Base-by-base conservation (phyloP, 345 rosid genomes). In the Eucalyptus dawsonii region DNA sequence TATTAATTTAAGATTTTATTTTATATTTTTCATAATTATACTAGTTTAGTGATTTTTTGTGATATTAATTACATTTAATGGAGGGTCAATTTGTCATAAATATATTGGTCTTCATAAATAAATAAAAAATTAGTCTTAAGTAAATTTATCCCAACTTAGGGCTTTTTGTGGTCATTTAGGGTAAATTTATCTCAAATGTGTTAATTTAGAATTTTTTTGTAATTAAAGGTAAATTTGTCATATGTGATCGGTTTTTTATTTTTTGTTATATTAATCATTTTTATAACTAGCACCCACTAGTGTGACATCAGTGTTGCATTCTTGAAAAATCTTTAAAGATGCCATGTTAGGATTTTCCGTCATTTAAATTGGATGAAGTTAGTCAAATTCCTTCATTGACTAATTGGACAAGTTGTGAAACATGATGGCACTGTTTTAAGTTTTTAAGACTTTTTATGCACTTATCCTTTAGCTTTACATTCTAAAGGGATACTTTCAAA, bases 181-280 rank as follows among this genome's bases (percentile, higher is more conserved):
- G 1, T 53, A 53, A 19, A 53, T 53, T 21, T 53, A 2, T 53
- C 58, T 21, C 5, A 53, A 0, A 21, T 53, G 11, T 53, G 0
- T 11, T 53, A 53, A 0, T 21, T 53, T 53, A 8, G 1, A 8
- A 53, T 53, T 21, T 53, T 53, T 53, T 21, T 1, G 58, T 53
- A 21, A 0, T 21, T 53, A 19, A 53, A 2, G 0, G 4, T 8
- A 53, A 53, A 53, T 21, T 53, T 19, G 2, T 53, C 0, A 4
- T 1, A 0, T 0, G 19, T 4, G 0, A 53, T 19, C 1, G 1
- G 1, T 53, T 53, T 53, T 53, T 0, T 0, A 19, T 53, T 53
- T 53, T 53, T 53, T 2, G 1, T 53, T 0, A 53, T 53, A 19
- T 21, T 21, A 8, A 8, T 8, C 25, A 53, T 56, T 56, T 14